Evolutionary conservation across 495 filamentous ascomycete genomes (phyloP).

Genomic region (Staphylotrichum longicolle): DNA sequence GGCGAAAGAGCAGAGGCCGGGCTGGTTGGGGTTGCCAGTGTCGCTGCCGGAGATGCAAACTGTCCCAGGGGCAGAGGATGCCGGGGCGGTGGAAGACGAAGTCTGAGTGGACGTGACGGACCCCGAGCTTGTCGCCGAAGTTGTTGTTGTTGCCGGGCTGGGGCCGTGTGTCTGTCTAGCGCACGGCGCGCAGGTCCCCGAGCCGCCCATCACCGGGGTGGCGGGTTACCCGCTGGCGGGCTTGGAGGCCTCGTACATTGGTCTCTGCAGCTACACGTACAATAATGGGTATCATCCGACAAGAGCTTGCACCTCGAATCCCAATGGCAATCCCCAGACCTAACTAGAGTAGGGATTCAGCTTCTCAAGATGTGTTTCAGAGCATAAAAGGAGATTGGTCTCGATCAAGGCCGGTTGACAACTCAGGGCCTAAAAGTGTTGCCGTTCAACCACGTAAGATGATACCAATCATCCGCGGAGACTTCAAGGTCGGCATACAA

Average conservation of each 20-base stretch:
- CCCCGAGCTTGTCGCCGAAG: constrained; percentile 1
- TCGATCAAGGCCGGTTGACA: background rate
- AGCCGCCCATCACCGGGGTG: background rate
- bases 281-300: constrained; percentile 6
- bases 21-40: constrained; percentile 3
- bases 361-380: background rate
- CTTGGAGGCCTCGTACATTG: constrained; percentile 5
- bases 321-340: background rate
- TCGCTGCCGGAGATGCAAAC: constrained; percentile 5
- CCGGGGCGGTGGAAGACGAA: constrained; percentile 4
- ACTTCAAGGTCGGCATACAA: background rate
- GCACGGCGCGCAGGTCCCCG: constrained; percentile 2
- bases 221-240: constrained; percentile 2
- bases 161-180: constrained; percentile 3
- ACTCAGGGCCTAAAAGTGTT: background rate
- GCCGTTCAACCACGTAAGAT: background rate
- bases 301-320: background rate
- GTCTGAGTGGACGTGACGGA: constrained; percentile 1
- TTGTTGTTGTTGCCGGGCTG: background rate
- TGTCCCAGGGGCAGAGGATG: constrained; percentile 1
- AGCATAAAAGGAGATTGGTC: background rate
- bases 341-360: background rate
- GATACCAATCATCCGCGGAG: background rate
- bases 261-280: constrained; percentile 1
- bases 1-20: constrained; percentile 1